These are phyloP conservation scores for Rossbeevera mucosa DNA, from an alignment of 768 basidiomycete species.

Conservation along the genomic window DNA sequence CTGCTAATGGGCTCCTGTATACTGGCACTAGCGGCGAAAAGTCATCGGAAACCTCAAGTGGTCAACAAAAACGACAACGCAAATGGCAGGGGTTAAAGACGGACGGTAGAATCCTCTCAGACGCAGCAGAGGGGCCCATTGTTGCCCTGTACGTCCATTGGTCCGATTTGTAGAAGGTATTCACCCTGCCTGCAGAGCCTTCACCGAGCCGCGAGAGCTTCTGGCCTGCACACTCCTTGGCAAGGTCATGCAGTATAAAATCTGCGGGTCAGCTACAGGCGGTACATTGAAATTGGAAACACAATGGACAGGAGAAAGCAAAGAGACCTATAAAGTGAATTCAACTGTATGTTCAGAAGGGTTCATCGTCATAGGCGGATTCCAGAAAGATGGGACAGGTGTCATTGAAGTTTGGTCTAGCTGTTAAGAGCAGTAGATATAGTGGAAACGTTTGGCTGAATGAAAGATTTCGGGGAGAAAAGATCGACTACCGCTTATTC, in stretches of 20 bases:
- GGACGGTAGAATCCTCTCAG: slow-evolving; percentile 40
- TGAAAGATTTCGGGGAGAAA: not conserved
- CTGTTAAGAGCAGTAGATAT: slow-evolving; percentile 3
- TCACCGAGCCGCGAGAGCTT: slow-evolving; percentile 43
- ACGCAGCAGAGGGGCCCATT: slow-evolving; percentile 69
- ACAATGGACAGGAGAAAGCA: slow-evolving; percentile 44
- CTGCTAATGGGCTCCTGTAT: slow-evolving; percentile 72
- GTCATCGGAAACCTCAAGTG: slow-evolving; percentile 11
- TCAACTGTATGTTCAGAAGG: slow-evolving; percentile 46
- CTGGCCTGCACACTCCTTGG: slow-evolving; percentile 62
- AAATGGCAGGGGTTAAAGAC: slow-evolving; percentile 70
- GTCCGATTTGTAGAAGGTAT: not conserved
- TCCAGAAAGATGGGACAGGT: slow-evolving; percentile 54
- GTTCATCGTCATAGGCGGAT: slow-evolving; percentile 57
- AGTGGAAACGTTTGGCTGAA: not conserved
- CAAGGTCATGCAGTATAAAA: slow-evolving; percentile 44
- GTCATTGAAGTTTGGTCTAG: slow-evolving; percentile 56
- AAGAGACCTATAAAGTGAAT: slow-evolving; percentile 59
- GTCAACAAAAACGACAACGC: slow-evolving; percentile 50
- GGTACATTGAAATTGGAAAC: slow-evolving; percentile 40
- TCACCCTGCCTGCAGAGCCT: slow-evolving; percentile 38
- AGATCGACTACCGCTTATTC: slow-evolving; percentile 16
- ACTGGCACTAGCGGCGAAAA: slow-evolving; percentile 68
- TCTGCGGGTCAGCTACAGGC: slow-evolving; percentile 37
- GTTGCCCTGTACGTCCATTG: slow-evolving; percentile 54